Percentiles rank a stretch among this genome's conserved stretches.
Evolutionary conservation across 768 basidiomycete genomes (phyloP).

Genomic region (Lentinus brumalis): DNA sequence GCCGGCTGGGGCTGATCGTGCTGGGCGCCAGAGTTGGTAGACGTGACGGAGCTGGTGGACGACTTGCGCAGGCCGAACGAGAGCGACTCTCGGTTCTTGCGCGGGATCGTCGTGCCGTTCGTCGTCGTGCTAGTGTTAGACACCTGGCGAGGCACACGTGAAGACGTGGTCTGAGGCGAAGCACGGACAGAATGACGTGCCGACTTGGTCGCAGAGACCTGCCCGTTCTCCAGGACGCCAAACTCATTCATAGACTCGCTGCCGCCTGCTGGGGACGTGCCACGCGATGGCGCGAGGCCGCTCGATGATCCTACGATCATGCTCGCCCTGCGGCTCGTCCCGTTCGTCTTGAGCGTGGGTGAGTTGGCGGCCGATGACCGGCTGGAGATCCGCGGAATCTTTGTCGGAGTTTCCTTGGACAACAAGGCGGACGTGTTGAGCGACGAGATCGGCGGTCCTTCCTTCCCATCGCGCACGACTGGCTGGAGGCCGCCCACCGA

Average conservation of each 20-base stretch:
- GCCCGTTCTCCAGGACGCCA: constrained; percentile 72
- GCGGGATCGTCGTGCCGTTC: constrained; percentile 49
- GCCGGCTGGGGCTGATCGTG: constrained; percentile 18
- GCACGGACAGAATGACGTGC: constrained; percentile 59
- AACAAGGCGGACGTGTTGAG: constrained; percentile 53
- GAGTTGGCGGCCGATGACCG: constrained; percentile 75
- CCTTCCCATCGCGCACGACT: constrained; percentile 57
- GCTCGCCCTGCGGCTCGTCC: constrained; percentile 67
- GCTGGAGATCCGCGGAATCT: constrained; percentile 92
- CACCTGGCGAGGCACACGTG: constrained; percentile 69
- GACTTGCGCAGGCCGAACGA: constrained; percentile 82
- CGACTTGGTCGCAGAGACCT: constrained; percentile 49
- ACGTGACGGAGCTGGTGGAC: constrained; percentile 79
- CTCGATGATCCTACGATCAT: constrained; percentile 48
- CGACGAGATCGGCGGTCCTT: constrained; percentile 55
- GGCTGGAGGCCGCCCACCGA: constrained; percentile 69
- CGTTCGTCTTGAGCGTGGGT: constrained; percentile 57
- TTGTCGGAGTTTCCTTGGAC: constrained; percentile 86
- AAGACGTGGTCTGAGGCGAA: constrained; percentile 57
- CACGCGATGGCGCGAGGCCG: constrained; percentile 52
- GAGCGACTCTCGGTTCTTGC: constrained; percentile 81
- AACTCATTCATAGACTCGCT: constrained; percentile 68
- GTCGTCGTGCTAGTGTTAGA: constrained; percentile 47
- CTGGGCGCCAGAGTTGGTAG: constrained; percentile 55
- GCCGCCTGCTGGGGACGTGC: constrained; percentile 59